Base-by-base conservation (phyloP, 306 rosid species). In the Pachyrhizus erosus region DNA sequence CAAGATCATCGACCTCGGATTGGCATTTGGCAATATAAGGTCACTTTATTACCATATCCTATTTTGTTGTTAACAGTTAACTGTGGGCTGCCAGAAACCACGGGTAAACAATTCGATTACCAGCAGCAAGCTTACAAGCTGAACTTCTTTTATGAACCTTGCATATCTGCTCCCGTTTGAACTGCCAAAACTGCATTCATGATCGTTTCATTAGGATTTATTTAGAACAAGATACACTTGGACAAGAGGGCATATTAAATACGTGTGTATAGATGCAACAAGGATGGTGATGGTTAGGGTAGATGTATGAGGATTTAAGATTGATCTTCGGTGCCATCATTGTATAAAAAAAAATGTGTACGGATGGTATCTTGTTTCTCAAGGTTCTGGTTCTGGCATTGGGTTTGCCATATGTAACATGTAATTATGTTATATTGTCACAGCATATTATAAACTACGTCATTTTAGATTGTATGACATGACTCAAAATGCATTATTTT, bases 21-120 rank as follows among this genome's bases (percentile, higher is more conserved):
- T 84, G 70, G 21, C 42, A 29, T 77, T 61, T 84, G 70, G 21
- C 42, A 29, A 62, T 31, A 29, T 18, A 62, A 27, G 69, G 69
- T 14, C 21, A 6, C 11, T 70, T 72, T 78, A 62, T 71, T 51
- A 64, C 79, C 79, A 5, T 40, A 70, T 34, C 83, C 39, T 60
- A 12, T 15, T 21, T 26, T 69, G 67, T 77, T 70, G 40, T n/a
- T 46, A 61, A 77, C 12, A 73, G 55, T 31, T 20, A 75, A 74
- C 17, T 66, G 77, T 57, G 67, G 66, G 21, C 3, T 43, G 33
- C 75, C 37, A 12, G 68, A 61, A 58, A 58, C 6, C 66, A 58
- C 2, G 66, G 34, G 27, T 54, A 7, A 52, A 57, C 29, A 57
- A 21, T 9, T 57, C 64, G 15, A 57, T 57, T 57, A 57, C 26